phyloP scores from a whole-genome alignment of 148 eudicot genomes.

The Persicaria tinctoria region DNA sequence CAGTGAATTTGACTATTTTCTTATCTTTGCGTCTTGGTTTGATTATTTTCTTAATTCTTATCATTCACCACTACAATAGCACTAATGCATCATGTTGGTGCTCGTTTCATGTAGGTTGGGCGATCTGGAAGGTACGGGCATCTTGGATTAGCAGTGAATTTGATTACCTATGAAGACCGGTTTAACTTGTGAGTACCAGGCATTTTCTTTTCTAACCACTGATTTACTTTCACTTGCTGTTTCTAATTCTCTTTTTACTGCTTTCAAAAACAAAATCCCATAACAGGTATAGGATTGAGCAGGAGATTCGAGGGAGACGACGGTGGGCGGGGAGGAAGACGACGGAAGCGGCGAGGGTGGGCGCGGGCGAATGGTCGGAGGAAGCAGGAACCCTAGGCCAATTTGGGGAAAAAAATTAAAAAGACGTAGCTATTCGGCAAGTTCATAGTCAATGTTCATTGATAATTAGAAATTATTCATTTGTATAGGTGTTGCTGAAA shows the following conservation, averaged over 20 bases:
- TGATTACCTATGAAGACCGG: conserved; percentile 86
- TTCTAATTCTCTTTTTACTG: neutral
- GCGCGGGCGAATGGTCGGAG: too few species aligned
- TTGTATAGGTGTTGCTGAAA: too few species aligned
- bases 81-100: neutral
- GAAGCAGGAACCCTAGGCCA: too few species aligned
- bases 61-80: neutral
- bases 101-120: conserved; percentile 48
- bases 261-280: neutral
- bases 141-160: conserved; percentile 86
- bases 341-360: too few species aligned
- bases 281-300: conserved; percentile 84
- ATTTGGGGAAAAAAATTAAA: too few species aligned
- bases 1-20: neutral
- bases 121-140: conserved; percentile 92
- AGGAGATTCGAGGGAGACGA: too few species aligned
- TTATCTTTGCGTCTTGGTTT: neutral
- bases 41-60: neutral
- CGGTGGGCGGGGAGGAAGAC: too few species aligned
- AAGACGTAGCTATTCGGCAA: too few species aligned
- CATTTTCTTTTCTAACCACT: neutral
- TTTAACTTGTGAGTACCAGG: conserved; percentile 59
- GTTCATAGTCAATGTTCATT: too few species aligned
- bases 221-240: neutral
- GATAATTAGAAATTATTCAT: too few species aligned